Evolutionary conservation across 192 early-diverging fungal genomes (phyloP).

Genomic region (Borealophlyctis nickersoniae): DNA sequence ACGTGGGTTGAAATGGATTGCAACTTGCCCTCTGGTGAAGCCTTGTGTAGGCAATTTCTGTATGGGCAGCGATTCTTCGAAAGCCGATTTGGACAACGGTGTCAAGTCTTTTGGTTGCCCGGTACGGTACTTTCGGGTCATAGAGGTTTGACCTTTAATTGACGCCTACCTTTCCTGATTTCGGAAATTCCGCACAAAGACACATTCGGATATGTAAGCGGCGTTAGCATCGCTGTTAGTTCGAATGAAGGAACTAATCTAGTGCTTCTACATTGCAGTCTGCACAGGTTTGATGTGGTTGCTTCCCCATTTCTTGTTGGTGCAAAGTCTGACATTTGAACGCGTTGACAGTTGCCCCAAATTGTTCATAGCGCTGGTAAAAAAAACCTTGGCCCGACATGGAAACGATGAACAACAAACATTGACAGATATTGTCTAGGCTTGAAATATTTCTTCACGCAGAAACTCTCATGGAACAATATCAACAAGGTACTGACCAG

Average conservation of each 20-base stretch:
- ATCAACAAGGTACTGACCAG: constrained; percentile 72
- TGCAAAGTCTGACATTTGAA: too few relatives aligned
- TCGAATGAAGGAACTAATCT: too few relatives aligned
- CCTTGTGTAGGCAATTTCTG: constrained; percentile 88
- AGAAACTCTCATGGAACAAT: constrained; percentile 99
- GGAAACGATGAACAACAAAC: too few relatives aligned
- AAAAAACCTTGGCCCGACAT: too few relatives aligned
- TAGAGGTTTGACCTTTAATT: constrained; percentile 55
- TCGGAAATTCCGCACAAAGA: constrained; percentile 14
- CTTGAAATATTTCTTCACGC: constrained; percentile 95
- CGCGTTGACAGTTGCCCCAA: constrained; percentile 87
- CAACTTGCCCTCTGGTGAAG: constrained; percentile 96
- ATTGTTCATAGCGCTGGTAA: constrained; percentile 69
- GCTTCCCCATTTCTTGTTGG: too few relatives aligned
- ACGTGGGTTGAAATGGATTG: constrained; percentile 99
- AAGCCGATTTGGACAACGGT: constrained; percentile 47
- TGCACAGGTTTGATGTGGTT: constrained; percentile 7
- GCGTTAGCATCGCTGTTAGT: too few relatives aligned
- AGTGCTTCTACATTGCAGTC: too few relatives aligned
- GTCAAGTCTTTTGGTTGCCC: constrained; percentile 85
- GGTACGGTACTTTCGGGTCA: too few relatives aligned
- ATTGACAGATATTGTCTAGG: constrained; percentile 1
- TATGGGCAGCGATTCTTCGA: constrained; percentile 89
- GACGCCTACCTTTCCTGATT: too few relatives aligned
- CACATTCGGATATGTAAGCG: constrained; percentile 32